Percentiles rank a stretch among this genome's conserved stretches.
Conservation (phyloP, 441 rosid genomes). For the Gossypium gossypioides region DNA sequence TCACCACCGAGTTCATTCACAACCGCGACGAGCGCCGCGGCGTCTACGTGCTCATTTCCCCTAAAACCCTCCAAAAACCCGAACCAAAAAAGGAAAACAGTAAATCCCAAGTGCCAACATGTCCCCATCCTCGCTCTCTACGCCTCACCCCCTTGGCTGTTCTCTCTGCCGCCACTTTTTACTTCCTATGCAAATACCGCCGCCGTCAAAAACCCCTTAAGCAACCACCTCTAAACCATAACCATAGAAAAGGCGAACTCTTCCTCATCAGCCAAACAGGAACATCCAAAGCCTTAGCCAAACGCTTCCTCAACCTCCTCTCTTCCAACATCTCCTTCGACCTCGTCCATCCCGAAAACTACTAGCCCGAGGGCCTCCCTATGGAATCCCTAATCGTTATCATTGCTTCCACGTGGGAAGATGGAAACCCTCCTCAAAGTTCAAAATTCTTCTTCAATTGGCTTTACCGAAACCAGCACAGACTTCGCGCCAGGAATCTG, state of each 20-base stretch:
- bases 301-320: conserved; percentile 38
- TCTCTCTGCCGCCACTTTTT: conserved; percentile 72
- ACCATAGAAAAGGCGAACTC: conserved; percentile 40
- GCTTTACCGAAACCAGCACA: conserved; percentile 66
- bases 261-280: conserved; percentile 77
- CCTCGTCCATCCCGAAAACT: conserved; percentile 55
- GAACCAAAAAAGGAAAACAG: not conserved
- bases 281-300: conserved; percentile 59
- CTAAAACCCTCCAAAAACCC: not conserved
- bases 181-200: conserved; percentile 69
- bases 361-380: conserved; percentile 83
- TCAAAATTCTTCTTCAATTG: conserved; percentile 57
- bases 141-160: conserved; percentile 55
- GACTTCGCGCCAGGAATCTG: conserved; percentile 75
- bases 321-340: conserved; percentile 40
- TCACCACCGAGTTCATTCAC: not conserved
- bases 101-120: conserved; percentile 13
- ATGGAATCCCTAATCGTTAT: conserved; percentile 49
- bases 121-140: conserved; percentile 38
- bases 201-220: conserved; percentile 47
- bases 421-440: conserved; percentile 57
- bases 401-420: conserved; percentile 80
- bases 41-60: not conserved
- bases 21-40: not conserved
- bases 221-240: conserved; percentile 26